phyloP scores from a whole-genome alignment of 495 filamentous ascomycete species.

The Penicillium argentinense region DNA sequence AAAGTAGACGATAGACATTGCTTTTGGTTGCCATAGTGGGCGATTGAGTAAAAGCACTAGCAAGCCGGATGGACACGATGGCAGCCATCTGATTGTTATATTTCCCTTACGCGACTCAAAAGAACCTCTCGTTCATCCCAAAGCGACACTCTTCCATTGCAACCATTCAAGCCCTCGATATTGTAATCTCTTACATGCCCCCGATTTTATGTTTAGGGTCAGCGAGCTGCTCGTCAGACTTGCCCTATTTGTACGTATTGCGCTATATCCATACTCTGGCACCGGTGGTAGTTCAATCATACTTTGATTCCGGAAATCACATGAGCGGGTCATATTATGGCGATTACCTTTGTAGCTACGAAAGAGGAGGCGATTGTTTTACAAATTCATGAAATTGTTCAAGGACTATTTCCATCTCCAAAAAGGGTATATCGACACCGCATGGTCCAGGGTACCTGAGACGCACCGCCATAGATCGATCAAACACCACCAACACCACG shows the following conservation, averaged over 20 bases:
- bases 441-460: conserved; percentile 5
- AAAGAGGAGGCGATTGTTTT: too few species aligned
- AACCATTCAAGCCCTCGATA: background rate
- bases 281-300: too few species aligned
- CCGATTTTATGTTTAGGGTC: background rate
- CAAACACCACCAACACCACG: conserved; percentile 30
- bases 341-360: too few species aligned
- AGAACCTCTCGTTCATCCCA: conserved; percentile 18
- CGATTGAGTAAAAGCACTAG: background rate
- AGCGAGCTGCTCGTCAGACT: background rate
- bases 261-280: too few species aligned
- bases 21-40: conserved; percentile 5
- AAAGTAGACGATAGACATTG: conserved; percentile 24
- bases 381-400: background rate
- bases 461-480: conserved; percentile 8
- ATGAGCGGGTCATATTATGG: too few species aligned
- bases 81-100: conserved; percentile 7
- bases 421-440: conserved; percentile 23
- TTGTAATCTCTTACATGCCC: background rate
- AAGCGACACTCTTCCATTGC: conserved; percentile 18
- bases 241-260: background rate
- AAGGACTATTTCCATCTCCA: conserved; percentile 15
- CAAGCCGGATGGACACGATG: background rate
- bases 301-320: too few species aligned
- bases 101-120: conserved; percentile 28